A percentile compares a stretch with the other conserved stretches of the same genome.
Conservation (phyloP, 2,329 filamentous ascomycete species). For the Colletotrichum scovillei region DNA sequence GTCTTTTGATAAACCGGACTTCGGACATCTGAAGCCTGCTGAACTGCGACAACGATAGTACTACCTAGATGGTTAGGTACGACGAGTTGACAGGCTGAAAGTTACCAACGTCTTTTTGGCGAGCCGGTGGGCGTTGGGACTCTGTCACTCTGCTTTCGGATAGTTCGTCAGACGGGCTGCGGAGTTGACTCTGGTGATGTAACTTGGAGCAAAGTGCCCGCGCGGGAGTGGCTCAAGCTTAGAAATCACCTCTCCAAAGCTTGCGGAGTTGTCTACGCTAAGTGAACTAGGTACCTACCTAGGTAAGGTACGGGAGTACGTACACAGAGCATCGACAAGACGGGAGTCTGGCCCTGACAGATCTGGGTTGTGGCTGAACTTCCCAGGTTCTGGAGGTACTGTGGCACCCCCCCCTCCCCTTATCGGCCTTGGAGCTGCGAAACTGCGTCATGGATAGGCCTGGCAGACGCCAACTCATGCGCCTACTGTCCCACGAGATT, state of each 20-base stretch:
- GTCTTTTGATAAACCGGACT: not conserved
- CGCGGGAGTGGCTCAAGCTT: slow-evolving; percentile 31
- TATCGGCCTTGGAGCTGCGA: slow-evolving; percentile 22
- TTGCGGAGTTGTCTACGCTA: not conserved
- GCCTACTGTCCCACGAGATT: slow-evolving; percentile 30
- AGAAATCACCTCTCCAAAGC: slow-evolving; percentile 10
- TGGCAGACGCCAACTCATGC: slow-evolving; percentile 25
- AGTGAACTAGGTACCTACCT: not conserved
- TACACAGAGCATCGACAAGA: too few relatives aligned
- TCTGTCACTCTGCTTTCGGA: not conserved
- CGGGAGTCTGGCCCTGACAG: slow-evolving; percentile 1
- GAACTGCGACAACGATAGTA: not conserved
- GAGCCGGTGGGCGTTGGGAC: not conserved
- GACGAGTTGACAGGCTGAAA: not conserved
- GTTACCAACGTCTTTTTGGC: not conserved
- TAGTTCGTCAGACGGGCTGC: not conserved
- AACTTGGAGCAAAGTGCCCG: slow-evolving; percentile 10
- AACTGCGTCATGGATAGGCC: slow-evolving; percentile 34
- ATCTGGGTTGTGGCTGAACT: slow-evolving; percentile 17
- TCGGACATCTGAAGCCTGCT: not conserved
- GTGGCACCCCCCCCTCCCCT: slow-evolving; percentile 10
- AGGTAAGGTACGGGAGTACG: not conserved
- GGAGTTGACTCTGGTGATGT: not conserved
- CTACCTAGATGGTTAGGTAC: too few relatives aligned
- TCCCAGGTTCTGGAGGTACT: too few relatives aligned